Base-by-base conservation (phyloP, 345 rosid genomes). In the Crucihimalaya himalaica region DNA sequence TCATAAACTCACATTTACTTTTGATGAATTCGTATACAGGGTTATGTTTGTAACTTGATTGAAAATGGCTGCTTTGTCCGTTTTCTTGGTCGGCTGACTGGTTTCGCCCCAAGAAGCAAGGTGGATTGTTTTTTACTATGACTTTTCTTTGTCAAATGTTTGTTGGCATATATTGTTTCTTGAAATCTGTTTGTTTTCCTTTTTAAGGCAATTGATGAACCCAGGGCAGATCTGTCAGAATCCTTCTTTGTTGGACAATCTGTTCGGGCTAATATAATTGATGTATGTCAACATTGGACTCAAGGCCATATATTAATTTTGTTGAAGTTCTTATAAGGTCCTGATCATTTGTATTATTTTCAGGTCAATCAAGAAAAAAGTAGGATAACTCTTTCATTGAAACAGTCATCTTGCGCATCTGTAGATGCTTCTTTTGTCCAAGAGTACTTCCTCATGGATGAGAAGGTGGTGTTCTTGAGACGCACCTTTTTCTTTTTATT, bases 51-150 rank as follows among this genome's bases (percentile, higher is more conserved):
- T 66, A 95, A 89, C 83, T 43, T 90, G 74, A 95, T 92, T 70
- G 97, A 84, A 71, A 85, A 80, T 47, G 99, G 99, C 53, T 95
- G 99, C 84, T 95, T 95, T 83, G 89, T 95, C 59, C 97, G 99
- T 35, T 92, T 87, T 90, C 96, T 92, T 83, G 99, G 97, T 58
- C 93, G 84, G 67, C 78, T 95, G 82, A 95, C 99, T 63, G 99
- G 96, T 58, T 95, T 95, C 72, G 88, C 85, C 39, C 97, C 97
- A 4, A 80, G 87, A 88, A 85, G 90, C 83, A 95, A 90, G 91
- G 97, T 92, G 79, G 72, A 7, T 48, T 31, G 7, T 18, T 65
- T 54, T 59, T 51, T 45, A 31, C 71, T 51, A 46, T 55, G 54
- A 18, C 6, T 6, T 69, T 59, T 68, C 3, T 34, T 52, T 64